phyloP scores from a whole-genome alignment of 495 filamentous ascomycete species.

The Articulospora tetracladia region DNA sequence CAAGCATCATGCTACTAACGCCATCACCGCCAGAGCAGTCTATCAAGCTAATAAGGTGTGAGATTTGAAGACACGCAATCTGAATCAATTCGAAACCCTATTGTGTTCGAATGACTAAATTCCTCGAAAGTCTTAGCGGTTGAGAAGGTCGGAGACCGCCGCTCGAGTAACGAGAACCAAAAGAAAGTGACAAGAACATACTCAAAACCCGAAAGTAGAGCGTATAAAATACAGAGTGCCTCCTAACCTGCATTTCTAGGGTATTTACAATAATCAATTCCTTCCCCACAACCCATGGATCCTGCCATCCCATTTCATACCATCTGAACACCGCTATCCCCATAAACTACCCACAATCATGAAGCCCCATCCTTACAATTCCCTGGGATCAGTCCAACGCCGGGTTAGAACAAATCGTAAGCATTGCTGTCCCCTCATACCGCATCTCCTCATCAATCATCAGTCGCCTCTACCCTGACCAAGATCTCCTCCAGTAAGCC shows the following conservation, averaged over 20 bases:
- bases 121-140: no score
- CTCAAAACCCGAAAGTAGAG: background rate
- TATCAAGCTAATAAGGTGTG: no score
- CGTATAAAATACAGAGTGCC: background rate
- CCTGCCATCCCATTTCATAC: background rate
- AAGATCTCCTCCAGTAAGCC: constrained; percentile 91
- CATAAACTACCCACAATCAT: background rate
- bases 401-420: background rate
- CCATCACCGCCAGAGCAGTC: no score
- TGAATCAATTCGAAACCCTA: no score
- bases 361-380: background rate
- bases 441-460: constrained; percentile 42
- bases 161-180: background rate
- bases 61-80: no score
- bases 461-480: constrained; percentile 82
- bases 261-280: constrained; percentile 7
- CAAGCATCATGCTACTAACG: no score
- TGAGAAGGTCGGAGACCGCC: no score
- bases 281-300: background rate
- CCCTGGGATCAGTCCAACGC: background rate
- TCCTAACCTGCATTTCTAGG: constrained; percentile 1
- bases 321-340: background rate
- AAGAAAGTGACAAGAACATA: background rate
- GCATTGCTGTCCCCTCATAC: constrained; percentile 1
- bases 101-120: no score